phyloP scores from a whole-genome alignment of 1,139 yeast species.

The Pneumocystis oryctolagi region DNA sequence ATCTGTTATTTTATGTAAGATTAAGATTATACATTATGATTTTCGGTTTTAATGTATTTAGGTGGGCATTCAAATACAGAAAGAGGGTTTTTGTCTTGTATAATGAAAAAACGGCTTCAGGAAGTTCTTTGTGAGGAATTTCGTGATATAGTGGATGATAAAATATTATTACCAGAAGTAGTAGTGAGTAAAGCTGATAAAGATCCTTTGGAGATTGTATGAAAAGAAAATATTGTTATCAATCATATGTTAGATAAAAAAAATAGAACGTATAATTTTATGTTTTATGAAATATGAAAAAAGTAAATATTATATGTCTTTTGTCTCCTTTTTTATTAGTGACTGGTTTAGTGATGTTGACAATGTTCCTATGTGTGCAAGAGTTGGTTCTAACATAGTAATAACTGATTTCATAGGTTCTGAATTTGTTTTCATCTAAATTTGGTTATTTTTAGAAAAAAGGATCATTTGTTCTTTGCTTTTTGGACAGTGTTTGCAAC shows the following conservation, averaged over 20 bases:
- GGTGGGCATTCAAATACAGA: constrained; percentile 81
- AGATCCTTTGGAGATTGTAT: constrained; percentile 39
- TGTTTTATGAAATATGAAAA: background rate
- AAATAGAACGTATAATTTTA: background rate
- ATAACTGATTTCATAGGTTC: background rate
- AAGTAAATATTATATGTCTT: background rate
- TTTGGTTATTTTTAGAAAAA: background rate
- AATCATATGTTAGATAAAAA: background rate
- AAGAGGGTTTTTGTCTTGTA: constrained; percentile 50
- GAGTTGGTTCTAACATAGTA: background rate
- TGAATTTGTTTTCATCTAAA: background rate
- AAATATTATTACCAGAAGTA: constrained; percentile 22
- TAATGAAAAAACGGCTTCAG: constrained; percentile 37
- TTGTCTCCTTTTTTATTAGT: background rate
- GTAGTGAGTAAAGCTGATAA: constrained; percentile 37
- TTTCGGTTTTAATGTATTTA: background rate
- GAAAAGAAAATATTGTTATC: constrained; percentile 6
- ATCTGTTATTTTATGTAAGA: constrained; percentile 46
- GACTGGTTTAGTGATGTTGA: background rate
- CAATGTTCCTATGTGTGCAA: background rate
- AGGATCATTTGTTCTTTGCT: background rate
- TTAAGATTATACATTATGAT: background rate
- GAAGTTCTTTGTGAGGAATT: constrained; percentile 27
- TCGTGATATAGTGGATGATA: constrained; percentile 20
- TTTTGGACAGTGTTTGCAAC: background rate